Conservation (phyloP, 2,329 filamentous ascomycete species). For the Gremmenia infestans region DNA sequence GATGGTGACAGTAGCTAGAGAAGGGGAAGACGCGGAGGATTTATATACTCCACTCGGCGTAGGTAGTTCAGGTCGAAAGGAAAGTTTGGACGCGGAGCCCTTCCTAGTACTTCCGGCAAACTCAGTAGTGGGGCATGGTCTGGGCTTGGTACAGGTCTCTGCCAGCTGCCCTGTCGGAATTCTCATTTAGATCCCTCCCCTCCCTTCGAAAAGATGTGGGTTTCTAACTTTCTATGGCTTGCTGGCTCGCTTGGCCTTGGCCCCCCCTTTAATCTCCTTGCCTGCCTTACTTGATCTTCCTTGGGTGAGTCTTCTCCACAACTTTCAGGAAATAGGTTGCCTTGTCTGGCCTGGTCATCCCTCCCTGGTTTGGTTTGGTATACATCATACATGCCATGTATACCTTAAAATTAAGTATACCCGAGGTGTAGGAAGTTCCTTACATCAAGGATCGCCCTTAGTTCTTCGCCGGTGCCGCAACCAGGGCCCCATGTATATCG, state of each 20-base stretch:
- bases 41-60: slow-evolving; percentile 1
- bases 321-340: no score
- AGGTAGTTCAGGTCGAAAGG: background rate
- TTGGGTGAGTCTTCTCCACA: no score
- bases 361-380: no score
- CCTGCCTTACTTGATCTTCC: background rate
- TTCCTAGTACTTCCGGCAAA: background rate
- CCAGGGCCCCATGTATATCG: no score
- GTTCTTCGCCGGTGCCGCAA: no score
- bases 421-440: no score
- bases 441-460: no score
- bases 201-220: background rate
- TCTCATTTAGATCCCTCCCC: background rate
- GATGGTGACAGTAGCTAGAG: background rate
- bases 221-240: background rate
- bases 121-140: background rate
- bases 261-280: background rate
- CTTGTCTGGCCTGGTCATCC: no score
- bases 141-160: background rate
- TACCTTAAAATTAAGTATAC: no score
- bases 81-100: background rate
- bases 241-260: background rate
- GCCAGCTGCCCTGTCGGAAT: background rate
- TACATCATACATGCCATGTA: no score
- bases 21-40: background rate